phyloP scores from a whole-genome alignment of 2,329 filamentous ascomycete genomes.

The Penicillium verrucosum region DNA sequence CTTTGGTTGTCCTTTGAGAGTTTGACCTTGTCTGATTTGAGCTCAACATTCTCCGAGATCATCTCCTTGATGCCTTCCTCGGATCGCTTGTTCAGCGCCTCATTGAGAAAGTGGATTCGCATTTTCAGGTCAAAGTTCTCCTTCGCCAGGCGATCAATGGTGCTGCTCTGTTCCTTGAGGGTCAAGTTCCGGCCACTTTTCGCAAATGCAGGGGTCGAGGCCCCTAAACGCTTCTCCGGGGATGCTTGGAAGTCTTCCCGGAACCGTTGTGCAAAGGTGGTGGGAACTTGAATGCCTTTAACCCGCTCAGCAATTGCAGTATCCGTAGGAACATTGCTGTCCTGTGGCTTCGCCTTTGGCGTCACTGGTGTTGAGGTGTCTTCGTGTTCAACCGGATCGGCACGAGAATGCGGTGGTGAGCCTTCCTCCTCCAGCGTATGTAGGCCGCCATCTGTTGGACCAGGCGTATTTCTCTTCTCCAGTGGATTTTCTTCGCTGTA shows the following conservation, averaged over 20 bases:
- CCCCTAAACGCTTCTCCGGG: constrained; percentile 56
- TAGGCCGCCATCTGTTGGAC: constrained; percentile 47
- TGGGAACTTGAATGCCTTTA: constrained; percentile 84
- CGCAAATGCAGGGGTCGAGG: constrained; percentile 49
- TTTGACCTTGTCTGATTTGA: constrained; percentile 85
- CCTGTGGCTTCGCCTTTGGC: constrained; percentile 60
- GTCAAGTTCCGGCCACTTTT: constrained; percentile 71
- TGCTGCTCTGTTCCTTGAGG: constrained; percentile 94
- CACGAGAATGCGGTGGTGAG: constrained; percentile 33
- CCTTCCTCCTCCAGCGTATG: constrained; percentile 59
- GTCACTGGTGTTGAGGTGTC: constrained; percentile 62
- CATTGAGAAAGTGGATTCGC: constrained; percentile 94
- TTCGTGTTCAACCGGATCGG: constrained; percentile 40
- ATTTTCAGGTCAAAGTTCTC: constrained; percentile 98
- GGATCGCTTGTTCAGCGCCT: constrained; percentile 86
- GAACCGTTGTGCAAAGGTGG: constrained; percentile 82
- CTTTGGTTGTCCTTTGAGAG: constrained; percentile 88
- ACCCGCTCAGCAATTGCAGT: constrained; percentile 86
- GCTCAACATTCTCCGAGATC: constrained; percentile 94
- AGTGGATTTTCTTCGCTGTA: constrained; percentile 50
- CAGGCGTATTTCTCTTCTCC: constrained; percentile 43
- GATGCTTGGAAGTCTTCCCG: constrained; percentile 64
- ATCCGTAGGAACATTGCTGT: constrained; percentile 69
- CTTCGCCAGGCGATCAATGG: constrained; percentile 92
- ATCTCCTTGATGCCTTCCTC: constrained; percentile 97